These are phyloP conservation scores for Xerocomus brunneocitrinus DNA, from an alignment of 768 basidiomycete genomes.

Conservation along the genomic window DNA sequence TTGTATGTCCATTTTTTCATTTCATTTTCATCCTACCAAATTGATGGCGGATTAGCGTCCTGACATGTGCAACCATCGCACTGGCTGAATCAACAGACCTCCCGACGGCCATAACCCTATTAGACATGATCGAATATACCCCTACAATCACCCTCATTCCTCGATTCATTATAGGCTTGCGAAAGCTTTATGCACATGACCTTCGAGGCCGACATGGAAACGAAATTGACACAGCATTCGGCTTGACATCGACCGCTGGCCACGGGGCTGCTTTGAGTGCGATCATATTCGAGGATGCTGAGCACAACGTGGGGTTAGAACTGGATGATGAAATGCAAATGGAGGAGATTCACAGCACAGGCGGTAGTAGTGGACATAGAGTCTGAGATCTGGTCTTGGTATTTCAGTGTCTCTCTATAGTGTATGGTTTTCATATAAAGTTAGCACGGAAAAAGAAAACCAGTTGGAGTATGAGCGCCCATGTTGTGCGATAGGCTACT, in stretches of 20 bases:
- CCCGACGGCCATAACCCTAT: background rate
- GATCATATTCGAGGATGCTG: background rate
- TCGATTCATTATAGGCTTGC: background rate
- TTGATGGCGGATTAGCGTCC: background rate
- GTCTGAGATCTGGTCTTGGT: too few species aligned
- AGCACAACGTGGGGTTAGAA: background rate
- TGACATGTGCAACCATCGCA: background rate
- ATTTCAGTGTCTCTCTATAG: too few species aligned
- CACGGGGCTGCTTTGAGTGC: background rate
- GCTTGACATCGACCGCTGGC: background rate
- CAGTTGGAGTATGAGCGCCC: too few species aligned
- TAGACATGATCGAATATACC: background rate
- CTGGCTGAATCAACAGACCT: background rate
- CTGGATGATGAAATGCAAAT: background rate
- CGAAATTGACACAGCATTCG: background rate
- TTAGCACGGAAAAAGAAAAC: too few species aligned
- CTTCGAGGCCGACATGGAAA: background rate
- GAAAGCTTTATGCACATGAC: background rate
- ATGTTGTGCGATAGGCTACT: too few species aligned
- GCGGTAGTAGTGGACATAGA: background rate
- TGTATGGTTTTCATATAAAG: too few species aligned
- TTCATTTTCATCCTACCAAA: background rate
- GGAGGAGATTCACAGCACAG: background rate
- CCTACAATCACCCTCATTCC: background rate
- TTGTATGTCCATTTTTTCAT: background rate